phyloP scores from a whole-genome alignment of 306 rosid species.

The Cucurbita moschata region DNA sequence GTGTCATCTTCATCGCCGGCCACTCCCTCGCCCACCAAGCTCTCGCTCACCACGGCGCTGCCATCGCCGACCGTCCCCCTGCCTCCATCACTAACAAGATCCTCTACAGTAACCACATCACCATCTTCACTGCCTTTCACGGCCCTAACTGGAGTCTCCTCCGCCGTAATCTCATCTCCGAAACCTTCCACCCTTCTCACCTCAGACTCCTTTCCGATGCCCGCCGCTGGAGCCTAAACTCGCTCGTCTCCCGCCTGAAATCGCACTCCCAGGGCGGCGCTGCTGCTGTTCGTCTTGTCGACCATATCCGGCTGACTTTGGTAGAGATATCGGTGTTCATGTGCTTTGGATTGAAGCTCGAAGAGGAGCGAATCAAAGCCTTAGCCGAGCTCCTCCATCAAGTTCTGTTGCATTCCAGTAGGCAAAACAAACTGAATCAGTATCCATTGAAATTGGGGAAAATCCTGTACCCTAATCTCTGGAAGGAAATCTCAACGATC shows the following conservation, averaged over 20 bases:
- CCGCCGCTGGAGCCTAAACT: neutral
- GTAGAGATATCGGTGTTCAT: slow-evolving; percentile 8
- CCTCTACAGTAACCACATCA: neutral
- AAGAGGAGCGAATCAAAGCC: neutral
- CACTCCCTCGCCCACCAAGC: slow-evolving; percentile 8
- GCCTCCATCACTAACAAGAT: neutral
- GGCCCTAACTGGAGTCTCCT: slow-evolving; percentile 13
- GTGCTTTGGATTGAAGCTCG: slow-evolving; percentile 11
- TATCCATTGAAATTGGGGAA: slow-evolving; percentile 1
- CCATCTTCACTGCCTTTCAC: slow-evolving; percentile 7
- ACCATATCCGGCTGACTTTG: neutral
- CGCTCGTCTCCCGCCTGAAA: neutral
- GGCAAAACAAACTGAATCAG: neutral
- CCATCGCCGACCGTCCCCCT: slow-evolving; percentile 8
- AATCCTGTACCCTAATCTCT: neutral
- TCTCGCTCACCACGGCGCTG: neutral
- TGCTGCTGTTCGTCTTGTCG: neutral
- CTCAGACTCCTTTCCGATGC: neutral
- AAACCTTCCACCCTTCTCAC: neutral
- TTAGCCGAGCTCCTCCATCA: slow-evolving; percentile 2
- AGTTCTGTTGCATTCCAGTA: neutral
- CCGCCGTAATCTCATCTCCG: slow-evolving; percentile 11
- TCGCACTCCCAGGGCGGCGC: neutral
- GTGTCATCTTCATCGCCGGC: slow-evolving; percentile 9
- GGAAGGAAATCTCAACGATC: slow-evolving; percentile 2